Percentiles rank a stretch among this genome's conserved stretches.
Evolutionary conservation across 257 asterid genomes (phyloP).

Genomic region (Echites panduratus): DNA sequence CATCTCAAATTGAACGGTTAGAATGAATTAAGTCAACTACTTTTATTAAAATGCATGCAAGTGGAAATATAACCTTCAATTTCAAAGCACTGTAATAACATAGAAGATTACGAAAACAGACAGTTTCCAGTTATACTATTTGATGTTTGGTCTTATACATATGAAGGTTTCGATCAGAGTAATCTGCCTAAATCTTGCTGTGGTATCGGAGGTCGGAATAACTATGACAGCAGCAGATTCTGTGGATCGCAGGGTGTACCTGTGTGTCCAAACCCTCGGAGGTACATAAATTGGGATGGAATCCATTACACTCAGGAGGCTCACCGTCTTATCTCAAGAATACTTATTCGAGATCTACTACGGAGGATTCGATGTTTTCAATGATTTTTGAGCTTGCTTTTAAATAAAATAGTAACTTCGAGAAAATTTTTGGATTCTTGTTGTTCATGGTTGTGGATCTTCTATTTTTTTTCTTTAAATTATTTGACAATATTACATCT

Average conservation of each 20-base stretch:
- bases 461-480: too few species aligned
- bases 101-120: too few species aligned
- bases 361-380: constrained; percentile 2
- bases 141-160: background rate
- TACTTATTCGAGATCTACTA: background rate
- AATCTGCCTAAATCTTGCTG: constrained; percentile 13
- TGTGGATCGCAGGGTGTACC: constrained; percentile 19
- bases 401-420: too few species aligned
- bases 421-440: too few species aligned
- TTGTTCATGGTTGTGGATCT: too few species aligned
- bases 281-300: constrained; percentile 23
- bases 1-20: too few species aligned
- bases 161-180: constrained; percentile 15
- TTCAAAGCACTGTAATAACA: too few species aligned
- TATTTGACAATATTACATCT: too few species aligned
- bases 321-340: constrained; percentile 1
- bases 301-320: constrained; percentile 20
- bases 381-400: background rate
- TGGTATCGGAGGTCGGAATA: constrained; percentile 16
- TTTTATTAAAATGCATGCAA: too few species aligned
- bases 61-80: too few species aligned
- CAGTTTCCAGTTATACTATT: background rate
- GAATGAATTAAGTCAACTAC: too few species aligned
- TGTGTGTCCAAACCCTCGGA: constrained; percentile 4
- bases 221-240: background rate